Base-by-base conservation (phyloP, 805 yeast genomes). In the Zygoascus bituminiphila region DNA sequence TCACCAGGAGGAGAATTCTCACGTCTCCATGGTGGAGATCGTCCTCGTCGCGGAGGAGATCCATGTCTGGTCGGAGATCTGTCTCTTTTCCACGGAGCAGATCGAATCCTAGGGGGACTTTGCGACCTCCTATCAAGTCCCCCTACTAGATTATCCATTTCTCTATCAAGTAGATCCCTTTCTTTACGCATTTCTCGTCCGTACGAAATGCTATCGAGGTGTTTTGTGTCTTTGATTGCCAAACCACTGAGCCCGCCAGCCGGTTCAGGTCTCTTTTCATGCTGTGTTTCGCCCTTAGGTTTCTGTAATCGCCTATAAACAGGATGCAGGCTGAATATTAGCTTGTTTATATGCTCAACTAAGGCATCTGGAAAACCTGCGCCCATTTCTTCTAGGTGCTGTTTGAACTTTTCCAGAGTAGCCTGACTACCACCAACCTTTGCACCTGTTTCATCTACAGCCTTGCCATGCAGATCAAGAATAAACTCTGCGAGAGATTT, bases 401-500 rank as follows among this genome's bases (percentile, higher is more conserved):
- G 41, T 19, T 60, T 59, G 54, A 79, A 75, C 10, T 66, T 68
- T 5, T 56, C 55, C 1, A 61, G 49, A 10, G 25, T 35, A 10
- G 33, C 35, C 25, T 12, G 42, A 9, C 12, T 14, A 26, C 33
- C 14, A 5, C 17, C 39, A 12, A 2, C 3, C 7, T 41, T 36
- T 12, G 38, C 43, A 29, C 47, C 38, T 4, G 43, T n/a, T 15
- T 48, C 35, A 15, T 44, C 43, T 17, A 26, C 35, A 12, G 45
- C 40, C 10, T 55, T 48, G 1, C 54, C 53, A 51, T 67, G 67
- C 7, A 78, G 55, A 49, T 69, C 68, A 12, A 70, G 49, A 4
- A 79, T 62, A 55, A 72, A 76, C 50, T 74, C 76, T 0, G 78
- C 74, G 20, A 76, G 65, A 5, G 68, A 63, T 33, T 60, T 62